Conservation (phyloP, 148 eudicot genomes). For the Silene latifolia region DNA sequence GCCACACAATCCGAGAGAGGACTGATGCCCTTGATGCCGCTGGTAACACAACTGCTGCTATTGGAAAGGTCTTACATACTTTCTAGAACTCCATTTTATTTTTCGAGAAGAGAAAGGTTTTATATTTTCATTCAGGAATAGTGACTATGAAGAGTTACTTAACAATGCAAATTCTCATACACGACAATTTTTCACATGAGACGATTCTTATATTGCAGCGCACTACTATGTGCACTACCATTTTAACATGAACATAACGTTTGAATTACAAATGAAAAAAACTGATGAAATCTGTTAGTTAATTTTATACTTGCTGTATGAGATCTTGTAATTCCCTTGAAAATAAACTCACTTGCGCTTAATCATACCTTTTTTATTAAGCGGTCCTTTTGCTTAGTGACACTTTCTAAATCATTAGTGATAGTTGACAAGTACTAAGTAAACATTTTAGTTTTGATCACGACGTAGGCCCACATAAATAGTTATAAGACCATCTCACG, state of each 20-base stretch:
- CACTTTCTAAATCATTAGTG: background rate
- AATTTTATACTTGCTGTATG: background rate
- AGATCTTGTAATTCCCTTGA: background rate
- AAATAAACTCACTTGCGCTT: no score
- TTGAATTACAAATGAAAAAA: background rate
- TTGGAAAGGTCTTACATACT: constrained; percentile 58
- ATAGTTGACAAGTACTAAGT: background rate
- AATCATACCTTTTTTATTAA: no score
- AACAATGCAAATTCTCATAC: background rate
- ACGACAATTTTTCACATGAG: background rate
- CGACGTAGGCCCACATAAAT: no score
- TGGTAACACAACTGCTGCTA: constrained; percentile 93
- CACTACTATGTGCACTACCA: no score
- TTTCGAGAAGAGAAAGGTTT: background rate
- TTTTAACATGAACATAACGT: no score
- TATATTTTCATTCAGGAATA: no score
- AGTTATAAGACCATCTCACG: no score
- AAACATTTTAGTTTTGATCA: background rate
- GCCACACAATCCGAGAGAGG: constrained; percentile 82
- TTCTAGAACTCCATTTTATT: background rate
- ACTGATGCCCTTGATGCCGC: constrained; percentile 98
- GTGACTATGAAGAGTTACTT: background rate
- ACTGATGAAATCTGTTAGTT: background rate
- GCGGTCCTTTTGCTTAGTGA: background rate
- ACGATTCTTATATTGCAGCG: no score